These are phyloP conservation scores for Candida pseudofarinosa DNA, from an alignment of 805 yeast genomes.

Conservation along the genomic window DNA sequence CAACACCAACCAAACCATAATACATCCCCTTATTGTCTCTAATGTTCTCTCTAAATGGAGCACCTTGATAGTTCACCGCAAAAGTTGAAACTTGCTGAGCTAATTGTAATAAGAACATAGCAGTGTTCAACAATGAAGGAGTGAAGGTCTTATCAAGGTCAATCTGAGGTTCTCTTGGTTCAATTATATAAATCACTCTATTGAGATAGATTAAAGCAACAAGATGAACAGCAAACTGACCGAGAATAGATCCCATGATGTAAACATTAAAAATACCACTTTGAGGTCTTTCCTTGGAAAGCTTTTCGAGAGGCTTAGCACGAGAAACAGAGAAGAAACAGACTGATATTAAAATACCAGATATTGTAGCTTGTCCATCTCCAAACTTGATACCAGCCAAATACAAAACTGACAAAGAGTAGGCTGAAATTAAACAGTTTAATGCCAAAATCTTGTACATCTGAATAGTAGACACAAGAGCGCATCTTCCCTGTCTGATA, in stretches of 20 bases:
- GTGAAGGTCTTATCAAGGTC: conserved; percentile 85
- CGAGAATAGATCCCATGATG: conserved; percentile 96
- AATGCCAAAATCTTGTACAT: conserved; percentile 97
- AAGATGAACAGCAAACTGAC: conserved; percentile 94
- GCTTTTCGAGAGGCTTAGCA: conserved; percentile 83
- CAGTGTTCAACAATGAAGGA: conserved; percentile 92
- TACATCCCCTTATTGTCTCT: conserved; percentile 94
- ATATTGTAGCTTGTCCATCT: conserved; percentile 94
- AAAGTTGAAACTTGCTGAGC: conserved; percentile 97
- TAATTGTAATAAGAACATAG: conserved; percentile 88
- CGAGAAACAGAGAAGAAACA: conserved; percentile 95
- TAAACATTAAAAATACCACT: conserved; percentile 93
- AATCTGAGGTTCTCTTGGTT: conserved; percentile 87
- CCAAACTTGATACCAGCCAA: conserved; percentile 98
- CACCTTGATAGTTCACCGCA: conserved; percentile 96
- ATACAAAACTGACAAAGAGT: conserved; percentile 88
- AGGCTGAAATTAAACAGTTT: conserved; percentile 95
- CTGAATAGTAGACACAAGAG: conserved; percentile 94
- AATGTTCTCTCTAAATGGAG: conserved; percentile 91
- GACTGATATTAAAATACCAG: conserved; percentile 87
- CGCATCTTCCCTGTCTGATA: conserved; percentile 97
- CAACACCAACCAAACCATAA: conserved; percentile 89
- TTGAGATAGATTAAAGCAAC: conserved; percentile 78
- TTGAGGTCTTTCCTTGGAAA: conserved; percentile 93
- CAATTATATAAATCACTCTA: conserved; percentile 74